Evolutionary conservation across 371 early-diverging fungal species (phyloP), one percentile per base, ranked within the genome.

Genomic region (Mortierella sp.): DNA sequence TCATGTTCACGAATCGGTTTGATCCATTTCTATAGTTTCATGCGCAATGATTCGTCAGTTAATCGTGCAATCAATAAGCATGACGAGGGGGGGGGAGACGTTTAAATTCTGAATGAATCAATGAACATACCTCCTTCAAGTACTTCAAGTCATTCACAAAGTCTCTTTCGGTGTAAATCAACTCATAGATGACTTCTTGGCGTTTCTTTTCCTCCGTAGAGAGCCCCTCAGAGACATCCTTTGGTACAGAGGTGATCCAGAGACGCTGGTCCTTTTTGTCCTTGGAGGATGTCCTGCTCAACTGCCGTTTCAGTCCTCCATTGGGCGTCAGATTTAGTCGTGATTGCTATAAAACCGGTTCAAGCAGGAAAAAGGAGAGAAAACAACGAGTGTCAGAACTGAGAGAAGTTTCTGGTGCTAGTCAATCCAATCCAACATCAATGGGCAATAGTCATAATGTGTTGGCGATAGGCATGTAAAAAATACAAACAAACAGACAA

Each of bases 181-280:
- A 68, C 82, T 98, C 98, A 82, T 91, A 95, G 61, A 98, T 94
- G 43, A 91, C 92, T 75, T 98, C 97, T 73, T 98, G 98, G 0
- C 97, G 88, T 68, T 92, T 93, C 68, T 89, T 87, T 80, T 97
- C 98, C 25, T 83, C 72, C 23, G 88, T 79, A 5, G 93, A 86
- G 0, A 93, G 88, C 4, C 90, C 88, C 26, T 91, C 89, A 1
- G 91, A 74, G 19, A 96, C 84, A 18, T 91, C 92, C 55, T 87
- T 85, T 2, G 96, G 89, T 21, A 89, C 91, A 4, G 84, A 84
- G 21, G 83, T 85, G 47, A 87, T 84, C 91, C 91, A 91, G 25
- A 91, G 77, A 55, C 88, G 72, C 47, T 82, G 81, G 62, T 81
- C 83, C 57, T 82, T 82, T 72, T 76, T 81, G 45, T 82, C 81